Evolutionary conservation across 2,329 filamentous ascomycete genomes (phyloP), one percentile per base, ranked within the genome.

Genomic region (Boeremia lycopersici): DNA sequence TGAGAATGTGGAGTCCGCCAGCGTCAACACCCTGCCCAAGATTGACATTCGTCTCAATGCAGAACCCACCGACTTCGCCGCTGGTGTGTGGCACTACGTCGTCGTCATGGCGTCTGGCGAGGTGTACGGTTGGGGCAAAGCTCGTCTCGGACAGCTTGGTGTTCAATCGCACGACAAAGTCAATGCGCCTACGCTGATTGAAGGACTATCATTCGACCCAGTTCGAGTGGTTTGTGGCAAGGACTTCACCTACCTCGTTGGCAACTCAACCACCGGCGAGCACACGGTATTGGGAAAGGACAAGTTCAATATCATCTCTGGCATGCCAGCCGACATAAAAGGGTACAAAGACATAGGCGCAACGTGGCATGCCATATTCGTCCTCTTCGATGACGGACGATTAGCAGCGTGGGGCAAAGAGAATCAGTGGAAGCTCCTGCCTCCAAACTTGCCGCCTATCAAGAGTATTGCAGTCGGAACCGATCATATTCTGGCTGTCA

Each of bases 41-140:
- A 19, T 23, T 19, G 5, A 38, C 39, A 15, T 1, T 31, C 61
- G 13, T 51, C 53, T 23, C 10, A 7, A 19, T 39, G 49, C 58
- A 39, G 5, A 13, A 17, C 52, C 96, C 4, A 74, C 84, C 1
- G 83, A 88, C 53, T 70, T 97, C 25, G 79, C 87, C 2, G 89
- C 90, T 10, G 86, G 89, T 29, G 89, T 96, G 80, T 86, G 86
- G 19, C 95, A 99, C 70, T 86, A 86, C 0, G 84, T 96, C 13
- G 85, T 79, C 1, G 83, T 97, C 0, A 76, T 96, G 3, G 83
- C 83, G 38, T 88, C 89, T 69, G 93, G 93, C 0, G 82, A 89
- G 13, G 87, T 88, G 1, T 96, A 89, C 71, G 93, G 91, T 2
- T 98, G 93, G 93, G 95, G 95, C 0, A 90, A 86, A 65, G 88